Evolutionary conservation across 306 rosid genomes (phyloP), one percentile per base, ranked within the genome.

Genomic region (Casuarina cunninghamiana): DNA sequence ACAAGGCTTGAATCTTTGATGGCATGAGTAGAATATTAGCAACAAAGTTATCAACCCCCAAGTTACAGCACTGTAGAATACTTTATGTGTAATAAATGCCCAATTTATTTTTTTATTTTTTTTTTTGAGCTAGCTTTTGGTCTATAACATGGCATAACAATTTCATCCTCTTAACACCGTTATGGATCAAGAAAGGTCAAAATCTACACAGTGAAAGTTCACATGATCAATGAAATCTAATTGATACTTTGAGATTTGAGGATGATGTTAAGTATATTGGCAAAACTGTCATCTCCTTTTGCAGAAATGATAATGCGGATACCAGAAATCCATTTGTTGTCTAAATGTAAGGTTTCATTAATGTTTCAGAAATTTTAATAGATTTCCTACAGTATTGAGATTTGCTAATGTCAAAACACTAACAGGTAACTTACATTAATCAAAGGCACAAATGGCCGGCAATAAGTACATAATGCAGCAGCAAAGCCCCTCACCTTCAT

Each of bases 1-100:
- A 50, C 99, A 95, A 2, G 99, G 99, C 82, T 95, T 98, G 21
- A 95, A 95, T 76, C 98, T 89, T 39, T 26, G 99, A 95, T 0
- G 99, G 98, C 99, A 95, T 95, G 74, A 95, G 96, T 60, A 95
- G 77, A 74, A 95, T 75, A 85, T 95, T 98, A 43, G 86, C 58
- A 41, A 97, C 99, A 0, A 97, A 97, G 98, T 95, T 79, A 95
- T 95, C 81, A 57, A 96, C 94, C 74, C 93, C 81, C 32, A 26
- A 26, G 32, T 26, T 26, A 26, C 32, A 26, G 32, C 32, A 26
- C 32, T 26, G 32, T 26, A 26, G 32, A 26, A 26, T 26, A 26
- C 32, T 26, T 26, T 26, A n/a, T n/a, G 32, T 26, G 32, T 26
- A 26, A 26, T 26, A 26, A 26, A 26, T 26, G 32, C 32, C 32